Evolutionary conservation across 2,329 filamentous ascomycete species (phyloP).

Genomic region (Exophiala mesophila): DNA sequence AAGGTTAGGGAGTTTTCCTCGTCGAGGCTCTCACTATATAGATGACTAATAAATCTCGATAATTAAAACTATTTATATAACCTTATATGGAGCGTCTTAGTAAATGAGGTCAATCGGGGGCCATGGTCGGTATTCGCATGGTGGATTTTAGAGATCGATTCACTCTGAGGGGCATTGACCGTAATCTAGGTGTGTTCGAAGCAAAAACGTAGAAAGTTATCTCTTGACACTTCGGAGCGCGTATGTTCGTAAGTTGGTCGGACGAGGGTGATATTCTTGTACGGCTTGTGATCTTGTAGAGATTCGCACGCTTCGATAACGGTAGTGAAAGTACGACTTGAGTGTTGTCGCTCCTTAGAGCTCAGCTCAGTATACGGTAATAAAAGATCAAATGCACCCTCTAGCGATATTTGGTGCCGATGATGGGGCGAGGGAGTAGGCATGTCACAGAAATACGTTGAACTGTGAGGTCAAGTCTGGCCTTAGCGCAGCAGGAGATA

Average conservation of each 20-base stretch:
- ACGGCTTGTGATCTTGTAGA: conserved; percentile 20
- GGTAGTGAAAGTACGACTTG: conserved; percentile 11
- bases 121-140: neutral
- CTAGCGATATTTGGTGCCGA: conserved; percentile 6
- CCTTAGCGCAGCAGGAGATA: too few species aligned
- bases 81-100: conserved; percentile 21
- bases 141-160: conserved; percentile 3
- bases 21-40: conserved; percentile 19
- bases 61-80: conserved; percentile 1
- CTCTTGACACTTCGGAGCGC: conserved; percentile 16
- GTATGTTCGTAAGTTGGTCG: conserved; percentile 23
- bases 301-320: conserved; percentile 22
- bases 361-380: conserved; percentile 10
- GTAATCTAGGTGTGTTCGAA: conserved; percentile 11
- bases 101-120: conserved; percentile 16
- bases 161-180: conserved; percentile 3
- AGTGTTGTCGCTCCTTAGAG: conserved; percentile 11
- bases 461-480: too few species aligned
- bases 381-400: conserved; percentile 5
- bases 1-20: conserved; percentile 18
- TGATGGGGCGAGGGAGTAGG: conserved; percentile 6
- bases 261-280: conserved; percentile 23
- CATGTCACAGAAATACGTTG: too few species aligned
- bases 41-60: conserved; percentile 2
- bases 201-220: conserved; percentile 14